These are phyloP conservation scores for Chloris gayana DNA, from an alignment of 176 grass and related monocot genomes.

Conservation along the genomic window DNA sequence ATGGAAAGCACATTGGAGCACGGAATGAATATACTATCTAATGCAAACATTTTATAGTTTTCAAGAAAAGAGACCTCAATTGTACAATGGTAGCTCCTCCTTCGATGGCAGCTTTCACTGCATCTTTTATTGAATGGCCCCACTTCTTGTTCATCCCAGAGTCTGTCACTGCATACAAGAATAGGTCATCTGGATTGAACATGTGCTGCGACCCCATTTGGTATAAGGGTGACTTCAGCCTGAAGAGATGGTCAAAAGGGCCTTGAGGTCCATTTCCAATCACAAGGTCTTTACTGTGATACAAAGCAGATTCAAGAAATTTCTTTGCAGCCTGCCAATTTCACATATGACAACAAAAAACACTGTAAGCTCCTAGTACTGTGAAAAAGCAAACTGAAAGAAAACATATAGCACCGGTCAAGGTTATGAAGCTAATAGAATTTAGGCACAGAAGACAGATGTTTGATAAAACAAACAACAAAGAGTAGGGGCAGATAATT, in stretches of 20 bases:
- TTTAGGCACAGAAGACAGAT: background rate
- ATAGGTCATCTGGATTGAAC: constrained; percentile 67
- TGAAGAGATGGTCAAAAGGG: constrained; percentile 88
- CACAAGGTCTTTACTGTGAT: constrained; percentile 74
- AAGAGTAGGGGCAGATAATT: background rate
- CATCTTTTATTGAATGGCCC: constrained; percentile 74
- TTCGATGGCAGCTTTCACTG: constrained; percentile 72
- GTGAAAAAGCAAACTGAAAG: background rate
- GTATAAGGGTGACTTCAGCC: constrained; percentile 48
- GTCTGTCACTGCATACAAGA: constrained; percentile 93
- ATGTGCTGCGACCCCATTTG: constrained; percentile 38
- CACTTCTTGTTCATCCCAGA: constrained; percentile 88
- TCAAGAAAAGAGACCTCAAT: constrained; percentile 57
- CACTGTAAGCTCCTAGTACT: background rate
- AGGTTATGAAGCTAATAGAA: background rate
- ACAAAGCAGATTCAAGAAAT: constrained; percentile 79
- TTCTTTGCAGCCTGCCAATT: constrained; percentile 75
- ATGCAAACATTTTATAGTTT: background rate
- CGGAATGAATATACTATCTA: background rate
- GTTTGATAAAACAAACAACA: background rate
- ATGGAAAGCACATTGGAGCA: background rate
- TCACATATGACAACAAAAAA: constrained; percentile 4
- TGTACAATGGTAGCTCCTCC: constrained; percentile 90
- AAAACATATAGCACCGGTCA: background rate
- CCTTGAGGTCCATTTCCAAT: constrained; percentile 90